Evolutionary conservation across 2,329 filamentous ascomycete species (phyloP).

Genomic region (Sporothrix luriei): DNA sequence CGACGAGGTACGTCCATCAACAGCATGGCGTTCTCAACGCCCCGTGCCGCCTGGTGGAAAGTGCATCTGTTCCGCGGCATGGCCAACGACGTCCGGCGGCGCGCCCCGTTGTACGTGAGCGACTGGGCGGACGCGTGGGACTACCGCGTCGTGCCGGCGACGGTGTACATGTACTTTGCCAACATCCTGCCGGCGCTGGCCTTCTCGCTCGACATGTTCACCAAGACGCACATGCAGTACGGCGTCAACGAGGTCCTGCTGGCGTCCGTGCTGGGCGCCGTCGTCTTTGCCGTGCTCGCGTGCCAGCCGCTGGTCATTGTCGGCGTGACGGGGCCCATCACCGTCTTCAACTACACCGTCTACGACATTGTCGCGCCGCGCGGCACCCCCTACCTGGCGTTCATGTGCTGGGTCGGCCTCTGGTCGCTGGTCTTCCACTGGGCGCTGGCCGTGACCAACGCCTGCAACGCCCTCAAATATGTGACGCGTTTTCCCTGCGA

Average conservation of each 20-base stretch:
- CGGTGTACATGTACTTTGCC: conserved; percentile 92
- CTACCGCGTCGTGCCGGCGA: conserved; percentile 83
- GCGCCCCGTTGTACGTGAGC: conserved; percentile 75
- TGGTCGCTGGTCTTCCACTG: conserved; percentile 87
- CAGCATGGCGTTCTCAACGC: conserved; percentile 11
- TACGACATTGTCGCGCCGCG: conserved; percentile 82
- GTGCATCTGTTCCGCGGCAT: conserved; percentile 77
- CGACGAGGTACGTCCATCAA: neutral
- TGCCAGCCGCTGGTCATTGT: conserved; percentile 89
- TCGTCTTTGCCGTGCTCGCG: conserved; percentile 78
- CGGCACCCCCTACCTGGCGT: conserved; percentile 79
- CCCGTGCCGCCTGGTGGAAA: conserved; percentile 66
- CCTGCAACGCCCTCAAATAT: conserved; percentile 85
- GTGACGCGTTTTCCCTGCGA: conserved; percentile 91
- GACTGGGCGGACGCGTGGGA: conserved; percentile 90
- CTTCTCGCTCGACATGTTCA: conserved; percentile 92
- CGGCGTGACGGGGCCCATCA: conserved; percentile 87
- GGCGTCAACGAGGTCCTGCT: conserved; percentile 92
- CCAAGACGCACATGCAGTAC: conserved; percentile 79
- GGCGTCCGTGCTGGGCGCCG: conserved; percentile 76
- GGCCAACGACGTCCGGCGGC: conserved; percentile 72
- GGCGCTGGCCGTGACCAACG: conserved; percentile 79
- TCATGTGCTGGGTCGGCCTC: conserved; percentile 91
- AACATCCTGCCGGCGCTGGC: conserved; percentile 85
- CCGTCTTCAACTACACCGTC: conserved; percentile 91